These are phyloP conservation scores for Maudiozyma bulderi DNA, from an alignment of 805 yeast genomes.

Conservation along the genomic window DNA sequence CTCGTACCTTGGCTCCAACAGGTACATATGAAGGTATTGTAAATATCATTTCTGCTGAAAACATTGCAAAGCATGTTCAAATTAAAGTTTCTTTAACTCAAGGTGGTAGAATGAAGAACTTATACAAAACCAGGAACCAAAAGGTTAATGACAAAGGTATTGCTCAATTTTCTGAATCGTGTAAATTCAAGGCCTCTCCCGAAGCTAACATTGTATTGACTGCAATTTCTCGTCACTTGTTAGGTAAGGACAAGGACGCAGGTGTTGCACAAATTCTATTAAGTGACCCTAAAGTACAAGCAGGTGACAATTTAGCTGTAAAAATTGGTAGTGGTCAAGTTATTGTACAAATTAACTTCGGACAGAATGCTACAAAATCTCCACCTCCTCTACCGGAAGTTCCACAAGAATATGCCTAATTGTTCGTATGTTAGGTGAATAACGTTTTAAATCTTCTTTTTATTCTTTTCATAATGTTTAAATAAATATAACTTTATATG, in stretches of 20 bases:
- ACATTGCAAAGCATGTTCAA: conserved; percentile 36
- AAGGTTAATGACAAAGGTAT: conserved; percentile 41
- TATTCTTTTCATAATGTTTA: neutral
- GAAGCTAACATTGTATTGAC: conserved; percentile 51
- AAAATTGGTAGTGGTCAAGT: conserved; percentile 25
- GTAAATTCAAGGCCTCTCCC: conserved; percentile 56
- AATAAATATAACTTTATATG: neutral
- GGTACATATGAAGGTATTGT: conserved; percentile 42
- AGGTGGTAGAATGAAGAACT: conserved; percentile 39
- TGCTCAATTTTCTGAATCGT: conserved; percentile 46
- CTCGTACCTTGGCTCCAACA: conserved; percentile 25
- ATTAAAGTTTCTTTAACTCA: conserved; percentile 46
- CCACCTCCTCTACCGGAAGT: conserved; percentile 1
- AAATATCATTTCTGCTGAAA: conserved; percentile 38
- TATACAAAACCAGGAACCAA: conserved; percentile 53
- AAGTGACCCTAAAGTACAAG: conserved; percentile 32
- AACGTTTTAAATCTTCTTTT: too few relatives aligned
- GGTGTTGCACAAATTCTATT: conserved; percentile 50
- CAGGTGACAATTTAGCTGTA: conserved; percentile 24
- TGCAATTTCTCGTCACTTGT: conserved; percentile 56
- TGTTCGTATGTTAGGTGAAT: neutral
- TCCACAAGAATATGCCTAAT: conserved; percentile 1
- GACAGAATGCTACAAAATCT: conserved; percentile 2
- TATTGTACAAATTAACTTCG: conserved; percentile 22
- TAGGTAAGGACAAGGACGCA: conserved; percentile 60